A percentile compares a stretch with the other conserved stretches of the same genome.
phyloP scores from a whole-genome alignment of 768 basidiomycete genomes.

The Clathrus columnatus region DNA sequence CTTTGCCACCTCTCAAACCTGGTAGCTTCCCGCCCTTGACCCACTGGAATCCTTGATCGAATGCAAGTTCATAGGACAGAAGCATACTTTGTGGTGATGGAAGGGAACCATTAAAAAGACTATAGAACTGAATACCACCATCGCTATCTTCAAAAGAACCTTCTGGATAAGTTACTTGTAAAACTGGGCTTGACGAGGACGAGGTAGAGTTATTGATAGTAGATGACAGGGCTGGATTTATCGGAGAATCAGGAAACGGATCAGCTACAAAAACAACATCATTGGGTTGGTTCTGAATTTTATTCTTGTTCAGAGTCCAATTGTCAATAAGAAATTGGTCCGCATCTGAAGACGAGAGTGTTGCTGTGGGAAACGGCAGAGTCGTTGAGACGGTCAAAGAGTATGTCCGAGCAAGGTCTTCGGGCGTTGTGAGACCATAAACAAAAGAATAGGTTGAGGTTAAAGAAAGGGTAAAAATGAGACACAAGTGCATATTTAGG shows the following conservation, averaged over 20 bases:
- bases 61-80: conserved; percentile 66
- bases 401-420: conserved; percentile 39
- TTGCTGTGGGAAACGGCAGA: conserved; percentile 57
- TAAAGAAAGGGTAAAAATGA: not conserved
- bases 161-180: conserved; percentile 56
- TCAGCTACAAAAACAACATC: conserved; percentile 59
- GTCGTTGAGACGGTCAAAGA: conserved; percentile 51
- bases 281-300: conserved; percentile 46
- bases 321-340: conserved; percentile 41
- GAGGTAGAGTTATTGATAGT: conserved; percentile 7
- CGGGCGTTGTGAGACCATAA: not conserved
- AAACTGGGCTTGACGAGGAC: conserved; percentile 28
- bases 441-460: not conserved
- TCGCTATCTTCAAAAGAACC: conserved; percentile 50
- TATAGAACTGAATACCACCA: conserved; percentile 61
- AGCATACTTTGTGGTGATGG: conserved; percentile 53
- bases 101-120: conserved; percentile 57
- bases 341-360: conserved; percentile 41
- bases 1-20: conserved; percentile 61
- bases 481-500: not conserved
- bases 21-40: conserved; percentile 73
- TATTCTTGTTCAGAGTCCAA: conserved; percentile 56
- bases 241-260: conserved; percentile 49
- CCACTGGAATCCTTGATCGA: conserved; percentile 57
- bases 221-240: conserved; percentile 22